Evolutionary conservation across 257 asterid species (phyloP), one percentile per base, ranked within the genome.

Genomic region (Penstemon davidsonii): DNA sequence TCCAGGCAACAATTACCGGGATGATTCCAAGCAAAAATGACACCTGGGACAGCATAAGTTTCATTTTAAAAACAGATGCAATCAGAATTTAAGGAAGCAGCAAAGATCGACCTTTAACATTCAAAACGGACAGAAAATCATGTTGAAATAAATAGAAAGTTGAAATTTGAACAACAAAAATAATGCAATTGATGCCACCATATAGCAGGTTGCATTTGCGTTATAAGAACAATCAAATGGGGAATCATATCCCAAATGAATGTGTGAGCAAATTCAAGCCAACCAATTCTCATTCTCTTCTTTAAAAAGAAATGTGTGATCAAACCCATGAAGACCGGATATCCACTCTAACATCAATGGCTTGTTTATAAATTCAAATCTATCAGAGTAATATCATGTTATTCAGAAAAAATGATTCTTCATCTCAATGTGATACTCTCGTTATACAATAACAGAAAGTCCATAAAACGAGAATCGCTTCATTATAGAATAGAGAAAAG

Each of bases 11-110:
- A 67, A 88, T 40, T 54, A 93, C 71, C 25, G 97, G 99, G 62
- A 88, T 70, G 52, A 79, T 62, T 70, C 97, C 99, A 75, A 93
- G 95, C 75, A 93, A 73, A 78, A 87, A 93, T 44, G 99, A 90
- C 79, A 90, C 96, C 97, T 93, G 83, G 43, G 41, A 68, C 78
- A 81, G 51, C 66, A 62, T 19, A 78, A 71, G 53, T 51, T 7
- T 54, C 33, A 45, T 55, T 41, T 49, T 47, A 39, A 60, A 40
- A 44, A 44, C 64, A 57, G 56, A 4, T 57, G 39, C 47, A 53
- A 57, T 45, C 13, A 63, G 3, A 60, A 42, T 38, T 49, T 4
- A 42, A 37, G 6, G 63, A 38, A 65, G 73, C 47, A 49, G 45
- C 57, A 39, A 69, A 36, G 47, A 11, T 19, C n/a, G n/a, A 25